phyloP scores from a whole-genome alignment of 2,329 filamentous ascomycete genomes.

The Ceratocystis lukuohia region DNA sequence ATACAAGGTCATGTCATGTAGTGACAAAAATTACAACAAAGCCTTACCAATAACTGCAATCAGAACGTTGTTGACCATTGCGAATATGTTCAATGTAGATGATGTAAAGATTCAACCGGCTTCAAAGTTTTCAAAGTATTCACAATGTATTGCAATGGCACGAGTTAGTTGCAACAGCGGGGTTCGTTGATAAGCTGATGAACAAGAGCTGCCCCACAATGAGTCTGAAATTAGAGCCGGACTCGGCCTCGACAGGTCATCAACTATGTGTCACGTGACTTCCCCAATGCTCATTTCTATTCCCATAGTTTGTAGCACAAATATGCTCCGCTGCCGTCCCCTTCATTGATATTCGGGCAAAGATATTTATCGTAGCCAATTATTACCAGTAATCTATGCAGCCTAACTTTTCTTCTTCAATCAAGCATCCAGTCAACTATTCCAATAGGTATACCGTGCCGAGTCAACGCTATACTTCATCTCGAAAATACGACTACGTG shows the following conservation, averaged over 20 bases:
- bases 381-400: too few species aligned
- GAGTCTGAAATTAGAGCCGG: conserved; percentile 4
- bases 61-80: conserved; percentile 32
- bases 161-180: background rate
- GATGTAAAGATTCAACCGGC: background rate
- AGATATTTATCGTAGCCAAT: too few species aligned
- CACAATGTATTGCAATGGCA: background rate
- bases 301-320: too few species aligned
- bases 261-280: background rate
- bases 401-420: too few species aligned
- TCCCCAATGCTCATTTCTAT: too few species aligned
- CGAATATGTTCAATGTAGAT: background rate
- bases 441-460: too few species aligned
- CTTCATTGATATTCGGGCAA: too few species aligned
- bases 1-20: background rate
- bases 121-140: background rate
- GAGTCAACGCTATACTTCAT: too few species aligned
- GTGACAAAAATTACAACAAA: background rate
- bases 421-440: too few species aligned
- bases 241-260: conserved; percentile 5
- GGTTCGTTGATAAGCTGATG: background rate
- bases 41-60: conserved; percentile 40
- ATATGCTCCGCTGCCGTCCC: too few species aligned
- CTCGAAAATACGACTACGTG: too few species aligned
- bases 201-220: conserved; percentile 11